Base-by-base conservation (phyloP, 805 yeast species). In the Teunomyces funiuensis region DNA sequence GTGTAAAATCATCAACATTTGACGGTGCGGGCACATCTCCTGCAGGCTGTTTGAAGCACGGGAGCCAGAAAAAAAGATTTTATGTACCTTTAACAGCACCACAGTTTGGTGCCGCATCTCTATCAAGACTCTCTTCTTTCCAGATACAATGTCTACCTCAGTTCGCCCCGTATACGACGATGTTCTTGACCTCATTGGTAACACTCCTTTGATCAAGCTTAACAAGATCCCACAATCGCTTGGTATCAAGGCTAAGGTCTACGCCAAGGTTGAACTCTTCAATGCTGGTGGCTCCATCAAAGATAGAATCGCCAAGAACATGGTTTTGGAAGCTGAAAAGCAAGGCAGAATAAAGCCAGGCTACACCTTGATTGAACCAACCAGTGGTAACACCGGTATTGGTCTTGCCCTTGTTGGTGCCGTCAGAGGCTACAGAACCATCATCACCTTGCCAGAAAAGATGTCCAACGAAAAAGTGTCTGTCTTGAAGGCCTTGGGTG, bases 391-490 rank as follows among this genome's bases (percentile, higher is more conserved):
- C 69, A 87, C 96, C 33, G 96, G 96, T 65, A 88, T 87, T 57
- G 96, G 95, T 44, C 73, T 87, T 52, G 96, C 96, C 9, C 72
- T 87, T 19, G 80, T 85, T 14, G 96, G 93, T 54, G 95, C 95
- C 30, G 87, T 88, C 31, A 82, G 79, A 58, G 95, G 95, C 37
- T 87, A 87, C 69, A 74, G 91, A 63, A 85, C 91, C 38, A 87
- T 87, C 57, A 87, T 87, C 61, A 87, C 95, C 4, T 74, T 87
- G 51, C 96, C 96, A 13, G 95, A 87, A 70, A 87, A 87, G 69
- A 87, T 87, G 96, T 84, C 91, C 31, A 87, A 87, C 63, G 96
- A 87, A 60, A 87, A 87, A 61, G 95, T 87, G 22, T 80, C 90
- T 37, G 95, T 88, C 5, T 76, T 87, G 61, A 86, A 86, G 65